These are phyloP conservation scores for Debaryomyces coudertii DNA, from an alignment of 1,139 yeast genomes.

Conservation along the genomic window DNA sequence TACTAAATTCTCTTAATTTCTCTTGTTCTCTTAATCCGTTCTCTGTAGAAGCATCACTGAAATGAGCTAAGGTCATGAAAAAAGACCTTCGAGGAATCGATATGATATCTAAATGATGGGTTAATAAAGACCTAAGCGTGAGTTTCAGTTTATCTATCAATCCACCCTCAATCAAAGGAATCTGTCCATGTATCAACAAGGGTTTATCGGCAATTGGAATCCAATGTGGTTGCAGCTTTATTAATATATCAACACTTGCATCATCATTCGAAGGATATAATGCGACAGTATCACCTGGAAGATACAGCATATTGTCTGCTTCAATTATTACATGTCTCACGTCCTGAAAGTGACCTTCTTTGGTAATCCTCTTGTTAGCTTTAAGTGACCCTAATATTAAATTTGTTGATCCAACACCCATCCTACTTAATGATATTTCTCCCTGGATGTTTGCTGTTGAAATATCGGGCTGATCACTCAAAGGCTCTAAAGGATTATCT, in stretches of 20 bases:
- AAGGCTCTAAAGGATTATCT: constrained; percentile 32
- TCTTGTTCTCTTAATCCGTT: constrained; percentile 66
- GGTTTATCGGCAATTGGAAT: constrained; percentile 64
- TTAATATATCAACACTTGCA: constrained; percentile 62
- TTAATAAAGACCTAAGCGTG: constrained; percentile 73
- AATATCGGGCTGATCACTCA: constrained; percentile 26
- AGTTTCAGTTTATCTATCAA: constrained; percentile 47
- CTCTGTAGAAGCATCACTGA: constrained; percentile 56
- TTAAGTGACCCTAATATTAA: constrained; percentile 45
- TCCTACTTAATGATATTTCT: constrained; percentile 28
- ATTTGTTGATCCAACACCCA: constrained; percentile 1
- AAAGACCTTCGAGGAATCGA: constrained; percentile 86
- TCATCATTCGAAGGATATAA: constrained; percentile 75
- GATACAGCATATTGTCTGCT: constrained; percentile 39
- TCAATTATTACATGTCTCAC: constrained; percentile 66
- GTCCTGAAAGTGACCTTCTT: constrained; percentile 82
- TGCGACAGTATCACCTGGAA: constrained; percentile 82
- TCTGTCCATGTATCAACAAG: constrained; percentile 32
- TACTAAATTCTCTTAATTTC: constrained; percentile 75
- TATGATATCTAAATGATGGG: constrained; percentile 78
- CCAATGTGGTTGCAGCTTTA: constrained; percentile 76
- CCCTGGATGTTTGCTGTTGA: constrained; percentile 5
- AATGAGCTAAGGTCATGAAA: constrained; percentile 71
- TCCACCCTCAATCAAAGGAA: constrained; percentile 57
- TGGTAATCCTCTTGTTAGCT: constrained; percentile 63